A percentile compares a stretch with the other conserved stretches of the same genome.
These are phyloP conservation scores for Capsicum rhomboideum DNA, from an alignment of 257 asterid genomes.

Conservation along the genomic window DNA sequence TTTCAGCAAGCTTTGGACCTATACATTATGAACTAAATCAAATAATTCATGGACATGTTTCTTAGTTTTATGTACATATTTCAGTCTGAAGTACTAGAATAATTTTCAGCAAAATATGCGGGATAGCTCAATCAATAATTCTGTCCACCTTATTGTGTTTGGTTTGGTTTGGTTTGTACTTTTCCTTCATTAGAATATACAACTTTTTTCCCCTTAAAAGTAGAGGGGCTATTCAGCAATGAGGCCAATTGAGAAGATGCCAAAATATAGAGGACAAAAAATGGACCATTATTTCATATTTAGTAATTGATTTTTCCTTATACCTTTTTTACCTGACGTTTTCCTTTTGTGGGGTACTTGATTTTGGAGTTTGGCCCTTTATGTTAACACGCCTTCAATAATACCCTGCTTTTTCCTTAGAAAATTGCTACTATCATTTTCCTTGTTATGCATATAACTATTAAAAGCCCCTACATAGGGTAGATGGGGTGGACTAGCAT, in stretches of 20 bases:
- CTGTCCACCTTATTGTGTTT: not conserved
- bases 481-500: not conserved
- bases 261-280: constrained; percentile 11
- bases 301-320: constrained; percentile 2
- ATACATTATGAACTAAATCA: not conserved
- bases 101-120: not conserved
- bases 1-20: not conserved
- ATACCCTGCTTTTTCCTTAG: not conserved
- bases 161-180: not conserved
- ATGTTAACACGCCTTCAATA: not conserved
- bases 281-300: constrained; percentile 8
- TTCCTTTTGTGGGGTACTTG: not conserved
- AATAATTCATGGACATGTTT: not conserved
- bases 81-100: not conserved
- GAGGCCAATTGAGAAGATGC: constrained; percentile 2
- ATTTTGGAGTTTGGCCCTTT: not conserved
- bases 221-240: not conserved
- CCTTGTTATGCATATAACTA: not conserved
- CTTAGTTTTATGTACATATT: not conserved
- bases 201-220: not conserved
- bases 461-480: not conserved
- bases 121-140: not conserved
- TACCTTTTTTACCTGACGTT: constrained; percentile 5
- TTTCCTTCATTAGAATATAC: not conserved
- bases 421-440: not conserved